Conservation (phyloP, 2,329 filamentous ascomycete species). For the Periconia sp. region DNA sequence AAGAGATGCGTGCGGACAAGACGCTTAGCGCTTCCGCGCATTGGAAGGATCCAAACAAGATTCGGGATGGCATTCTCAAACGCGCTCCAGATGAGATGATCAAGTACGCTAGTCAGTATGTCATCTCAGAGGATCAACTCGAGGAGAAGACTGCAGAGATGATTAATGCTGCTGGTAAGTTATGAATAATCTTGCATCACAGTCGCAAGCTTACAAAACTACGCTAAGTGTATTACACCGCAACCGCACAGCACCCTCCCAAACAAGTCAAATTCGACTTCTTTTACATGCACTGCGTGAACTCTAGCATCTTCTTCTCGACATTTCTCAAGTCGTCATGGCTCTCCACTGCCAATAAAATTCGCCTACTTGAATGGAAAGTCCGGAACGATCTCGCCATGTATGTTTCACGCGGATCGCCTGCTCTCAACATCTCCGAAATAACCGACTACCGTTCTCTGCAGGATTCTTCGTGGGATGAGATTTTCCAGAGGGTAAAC, state of each 20-base stretch:
- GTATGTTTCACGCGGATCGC: conserved; percentile 72
- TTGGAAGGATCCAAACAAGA: conserved; percentile 65
- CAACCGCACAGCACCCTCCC: conserved; percentile 67
- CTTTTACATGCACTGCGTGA: conserved; percentile 80
- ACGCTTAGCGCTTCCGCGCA: conserved; percentile 62
- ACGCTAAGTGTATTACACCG: conserved; percentile 59
- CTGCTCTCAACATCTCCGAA: conserved; percentile 64
- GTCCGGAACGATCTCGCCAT: conserved; percentile 74
- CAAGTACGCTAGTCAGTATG: conserved; percentile 62
- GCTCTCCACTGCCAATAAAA: conserved; percentile 66
- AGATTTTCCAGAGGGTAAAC: conserved; percentile 54
- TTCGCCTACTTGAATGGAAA: conserved; percentile 81
- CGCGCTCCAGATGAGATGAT: conserved; percentile 70
- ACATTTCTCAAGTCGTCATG: conserved; percentile 63
- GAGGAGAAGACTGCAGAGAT: conserved; percentile 68
- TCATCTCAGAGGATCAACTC: conserved; percentile 60
- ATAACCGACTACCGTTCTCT: conserved; percentile 66
- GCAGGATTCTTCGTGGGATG: conserved; percentile 45
- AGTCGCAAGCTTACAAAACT: background rate
- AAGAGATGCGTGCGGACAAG: conserved; percentile 62
- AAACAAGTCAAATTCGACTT: conserved; percentile 74
- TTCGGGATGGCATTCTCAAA: conserved; percentile 71
- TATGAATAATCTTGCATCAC: background rate
- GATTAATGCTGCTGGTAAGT: conserved; percentile 66
- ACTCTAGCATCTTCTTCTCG: conserved; percentile 74